These are phyloP conservation scores for Barbarea vulgaris DNA, from an alignment of 345 rosid genomes.

Conservation along the genomic window DNA sequence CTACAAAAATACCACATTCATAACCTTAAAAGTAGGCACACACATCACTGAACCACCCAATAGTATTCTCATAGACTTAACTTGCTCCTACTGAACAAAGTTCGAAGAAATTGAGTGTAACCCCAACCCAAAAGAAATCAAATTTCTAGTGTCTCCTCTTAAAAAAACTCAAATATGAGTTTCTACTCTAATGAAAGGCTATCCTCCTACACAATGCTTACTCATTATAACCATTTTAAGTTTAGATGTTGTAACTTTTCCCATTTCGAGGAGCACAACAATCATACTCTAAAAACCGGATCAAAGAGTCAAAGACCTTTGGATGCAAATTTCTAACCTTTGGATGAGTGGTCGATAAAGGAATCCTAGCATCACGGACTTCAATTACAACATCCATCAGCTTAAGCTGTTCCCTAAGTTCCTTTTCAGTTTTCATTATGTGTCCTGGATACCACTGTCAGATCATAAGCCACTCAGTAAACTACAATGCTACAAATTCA, in stretches of 20 bases:
- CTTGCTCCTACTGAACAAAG: neutral
- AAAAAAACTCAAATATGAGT: neutral
- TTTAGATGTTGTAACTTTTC: neutral
- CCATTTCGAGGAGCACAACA: too few species aligned
- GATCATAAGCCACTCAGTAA: conserved; percentile 17
- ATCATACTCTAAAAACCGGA: conserved; percentile 6
- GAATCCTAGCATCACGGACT: conserved; percentile 93
- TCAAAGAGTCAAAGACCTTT: neutral
- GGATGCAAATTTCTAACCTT: conserved; percentile 49
- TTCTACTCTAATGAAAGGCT: neutral
- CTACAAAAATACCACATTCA: conserved; percentile 42
- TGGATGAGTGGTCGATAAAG: conserved; percentile 82
- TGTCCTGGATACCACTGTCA: conserved; percentile 97
- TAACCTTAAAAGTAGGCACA: conserved; percentile 5
- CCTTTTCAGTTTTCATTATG: conserved; percentile 90
- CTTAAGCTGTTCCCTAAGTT: conserved; percentile 89
- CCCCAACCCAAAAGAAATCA: neutral
- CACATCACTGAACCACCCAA: neutral
- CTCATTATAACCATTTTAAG: neutral
- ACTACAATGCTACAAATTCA: conserved; percentile 7
- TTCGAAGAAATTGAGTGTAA: neutral
- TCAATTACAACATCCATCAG: conserved; percentile 96
- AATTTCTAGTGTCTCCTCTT: neutral
- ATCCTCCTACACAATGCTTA: neutral
- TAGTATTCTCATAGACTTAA: neutral